These are phyloP conservation scores for Mitragyna speciosa DNA, from an alignment of 257 asterid genomes.

Conservation along the genomic window DNA sequence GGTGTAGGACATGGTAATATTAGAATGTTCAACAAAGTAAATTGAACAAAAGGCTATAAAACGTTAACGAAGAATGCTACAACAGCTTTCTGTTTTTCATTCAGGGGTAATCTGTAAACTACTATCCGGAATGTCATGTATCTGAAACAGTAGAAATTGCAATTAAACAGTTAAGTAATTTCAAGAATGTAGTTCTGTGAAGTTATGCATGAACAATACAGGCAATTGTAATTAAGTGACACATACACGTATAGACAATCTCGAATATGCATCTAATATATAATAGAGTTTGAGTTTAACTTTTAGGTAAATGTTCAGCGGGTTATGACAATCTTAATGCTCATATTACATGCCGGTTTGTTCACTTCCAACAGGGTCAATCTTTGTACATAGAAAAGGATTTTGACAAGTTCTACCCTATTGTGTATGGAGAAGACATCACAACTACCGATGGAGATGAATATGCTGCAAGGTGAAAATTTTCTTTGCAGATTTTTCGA, in stretches of 20 bases:
- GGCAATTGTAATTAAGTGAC: too few relatives aligned
- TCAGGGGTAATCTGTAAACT: too few relatives aligned
- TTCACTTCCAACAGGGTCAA: conserved; percentile 4
- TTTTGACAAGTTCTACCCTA: conserved; percentile 6
- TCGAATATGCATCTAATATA: not conserved
- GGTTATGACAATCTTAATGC: not conserved
- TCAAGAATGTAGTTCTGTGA: not conserved
- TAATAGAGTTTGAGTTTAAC: not conserved
- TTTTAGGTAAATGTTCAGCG: not conserved
- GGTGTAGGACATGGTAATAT: not conserved
- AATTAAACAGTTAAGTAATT: not conserved
- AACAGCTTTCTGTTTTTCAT: too few relatives aligned
- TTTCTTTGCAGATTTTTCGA: not conserved
- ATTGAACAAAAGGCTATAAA: not conserved
- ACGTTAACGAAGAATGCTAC: not conserved
- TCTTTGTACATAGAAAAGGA: not conserved
- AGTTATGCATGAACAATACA: not conserved
- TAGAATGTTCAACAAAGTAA: not conserved
- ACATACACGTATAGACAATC: not conserved
- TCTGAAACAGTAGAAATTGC: not conserved
- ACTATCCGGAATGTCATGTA: not conserved
- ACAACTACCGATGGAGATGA: not conserved
- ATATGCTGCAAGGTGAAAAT: conserved; percentile 3
- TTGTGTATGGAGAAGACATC: conserved; percentile 8
- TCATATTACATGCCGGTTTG: not conserved